Evolutionary conservation across 768 basidiomycete genomes (phyloP), one percentile per base, ranked within the genome.

Genomic region (Pisolithus microcarpus): DNA sequence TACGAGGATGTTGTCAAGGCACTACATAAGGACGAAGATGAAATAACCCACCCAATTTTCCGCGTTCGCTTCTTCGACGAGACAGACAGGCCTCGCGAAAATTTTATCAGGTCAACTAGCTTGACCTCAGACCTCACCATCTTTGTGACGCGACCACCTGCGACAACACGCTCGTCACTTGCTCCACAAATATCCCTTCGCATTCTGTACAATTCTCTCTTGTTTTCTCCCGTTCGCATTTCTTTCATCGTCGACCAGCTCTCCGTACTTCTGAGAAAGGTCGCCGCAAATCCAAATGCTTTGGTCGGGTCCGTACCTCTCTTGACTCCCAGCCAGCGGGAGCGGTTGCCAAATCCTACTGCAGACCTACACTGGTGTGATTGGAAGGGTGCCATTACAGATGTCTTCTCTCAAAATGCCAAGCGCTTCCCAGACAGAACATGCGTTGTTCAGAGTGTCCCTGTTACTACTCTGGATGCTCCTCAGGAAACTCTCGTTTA

Each of bases 41-140:
- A 84, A 31, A 68, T 66, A 15, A 60, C 67, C 15, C 66, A 72
- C 1, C 87, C 87, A 4, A 75, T 97, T 24, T 97, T 96, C 71
- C 81, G 93, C 46, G 92, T 96, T 38, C 84, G 93, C n/a, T 96
- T 97, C 75, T 92, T 96, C 65, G 93, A 97, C 62, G 89, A 88
- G 65, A 93, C 85, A 1, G 89, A 91, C 57, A 69, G 80, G 36
- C 80, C 76, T 38, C 83, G 75, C 44, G 85, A 83, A 51, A 77
- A 77, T 52, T 93, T 91, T 61, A 81, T 94, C 52, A 76, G 79
- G 23, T 81, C 82, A 0, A 93, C 94, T 0, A 84, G 82, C 55
- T 72, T 89, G 52, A 91, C 89, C 6, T 87, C 93, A n/a, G 94
- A 97, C 65, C 76, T 97, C 53, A 96, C 93, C 16, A 72, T 98